Evolutionary conservation across 208 protist genomes (phyloP), one percentile per base, ranked within the genome.

Genomic region (Sergeia podlipaevii): DNA sequence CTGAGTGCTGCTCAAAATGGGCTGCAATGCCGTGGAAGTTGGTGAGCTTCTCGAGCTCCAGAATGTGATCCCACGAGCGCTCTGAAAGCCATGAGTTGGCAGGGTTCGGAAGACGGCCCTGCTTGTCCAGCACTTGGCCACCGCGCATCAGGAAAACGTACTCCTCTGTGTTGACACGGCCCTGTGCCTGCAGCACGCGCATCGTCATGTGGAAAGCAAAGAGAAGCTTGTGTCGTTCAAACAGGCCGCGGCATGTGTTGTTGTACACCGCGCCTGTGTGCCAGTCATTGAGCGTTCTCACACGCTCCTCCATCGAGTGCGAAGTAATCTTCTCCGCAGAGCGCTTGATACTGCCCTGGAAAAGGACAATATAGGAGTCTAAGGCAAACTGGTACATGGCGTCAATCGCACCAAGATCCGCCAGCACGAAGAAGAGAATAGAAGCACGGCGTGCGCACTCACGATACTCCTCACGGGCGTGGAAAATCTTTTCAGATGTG

Each of bases 361-460:
- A 99, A 6, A 99, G 74, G 7, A 92, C 71, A 45, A 99, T 97
- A 76, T 99, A 99, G 3, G 94, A 87, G 57, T 99, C 97, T 4
- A 99, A 77, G 17, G 97, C 96, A 63, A 99, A 99, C 74, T 99
- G 98, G 77, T 99, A 99, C 98, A 99, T 99, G 23, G 87, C 86
- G 74, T 99, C 98, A 49, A 99, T 96, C 10, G 72, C 79, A 34
- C 89, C 84, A 13, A 99, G 74, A 73, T 99, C 97, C 13, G 83
- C 84, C 4, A 99, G 74, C 15, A 99, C 95, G 58, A 99, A 99
- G 74, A 97, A 99, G 7, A 99, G 80, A 33, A 98, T 89, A 1
- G 97, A 97, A 15, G 98, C 96, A 11, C 98, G 85, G 7, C 75
- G 47, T 2, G 98, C 97, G 53, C 89, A 96, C 26, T 97, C 87